phyloP scores from a whole-genome alignment of 2,329 filamentous ascomycete species.

The Leptographium wingfieldii region DNA sequence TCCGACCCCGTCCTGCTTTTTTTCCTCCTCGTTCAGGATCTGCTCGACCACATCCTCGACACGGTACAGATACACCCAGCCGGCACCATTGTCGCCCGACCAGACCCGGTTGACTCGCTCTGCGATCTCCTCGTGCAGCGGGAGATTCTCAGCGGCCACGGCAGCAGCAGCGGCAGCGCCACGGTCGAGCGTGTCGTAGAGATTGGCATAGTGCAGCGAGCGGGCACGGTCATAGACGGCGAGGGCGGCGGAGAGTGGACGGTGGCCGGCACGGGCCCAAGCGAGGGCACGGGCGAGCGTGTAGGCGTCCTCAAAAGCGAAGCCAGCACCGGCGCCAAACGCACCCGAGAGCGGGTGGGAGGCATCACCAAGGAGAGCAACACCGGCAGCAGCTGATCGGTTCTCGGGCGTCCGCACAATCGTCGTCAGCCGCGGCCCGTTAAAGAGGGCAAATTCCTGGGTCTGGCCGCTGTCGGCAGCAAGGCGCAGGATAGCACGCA shows the following conservation, averaged over 20 bases:
- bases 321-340: conserved; percentile 12
- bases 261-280: conserved; percentile 5
- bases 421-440: conserved; percentile 17
- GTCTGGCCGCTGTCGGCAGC: conserved; percentile 14
- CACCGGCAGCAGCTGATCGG: conserved; percentile 17
- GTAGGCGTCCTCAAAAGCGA: conserved; percentile 12
- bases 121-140: conserved; percentile 10
- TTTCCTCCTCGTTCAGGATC: background rate
- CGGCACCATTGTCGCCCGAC: conserved; percentile 1
- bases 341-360: conserved; percentile 30
- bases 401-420: conserved; percentile 10
- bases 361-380: conserved; percentile 34
- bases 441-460: conserved; percentile 18
- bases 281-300: conserved; percentile 7
- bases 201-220: conserved; percentile 10
- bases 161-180: background rate
- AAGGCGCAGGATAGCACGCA: conserved; percentile 18
- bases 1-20: background rate
- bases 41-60: conserved; percentile 9
- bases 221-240: conserved; percentile 8
- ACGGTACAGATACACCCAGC: conserved; percentile 8
- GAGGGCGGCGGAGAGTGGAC: conserved; percentile 3
- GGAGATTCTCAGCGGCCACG: conserved; percentile 2
- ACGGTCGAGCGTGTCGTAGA: conserved; percentile 9
- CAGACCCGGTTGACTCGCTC: conserved; percentile 7